Conservation (phyloP, 345 rosid genomes). For the Murraya koenigii region DNA sequence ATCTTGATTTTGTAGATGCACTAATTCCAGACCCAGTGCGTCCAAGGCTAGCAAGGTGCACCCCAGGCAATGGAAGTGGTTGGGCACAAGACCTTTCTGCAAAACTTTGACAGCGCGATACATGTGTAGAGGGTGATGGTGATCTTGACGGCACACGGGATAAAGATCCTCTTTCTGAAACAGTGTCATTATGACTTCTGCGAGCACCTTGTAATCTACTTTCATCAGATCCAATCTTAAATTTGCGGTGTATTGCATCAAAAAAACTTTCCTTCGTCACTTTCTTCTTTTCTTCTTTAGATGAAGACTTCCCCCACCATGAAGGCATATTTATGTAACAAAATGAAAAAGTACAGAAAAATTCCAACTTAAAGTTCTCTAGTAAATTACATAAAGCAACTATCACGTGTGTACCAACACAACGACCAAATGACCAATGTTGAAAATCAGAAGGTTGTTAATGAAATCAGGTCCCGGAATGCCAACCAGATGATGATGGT, state of each 20-base stretch:
- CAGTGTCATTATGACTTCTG: conserved; percentile 44
- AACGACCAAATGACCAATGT: conserved; percentile 22
- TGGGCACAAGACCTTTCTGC: conserved; percentile 68
- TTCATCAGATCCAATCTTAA: conserved; percentile 55
- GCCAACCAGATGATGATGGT: conserved; percentile 1
- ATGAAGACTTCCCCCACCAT: conserved; percentile 75
- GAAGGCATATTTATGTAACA: conserved; percentile 43
- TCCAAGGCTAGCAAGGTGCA: conserved; percentile 32
- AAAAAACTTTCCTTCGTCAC: conserved; percentile 67
- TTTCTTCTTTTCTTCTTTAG: conserved; percentile 78
- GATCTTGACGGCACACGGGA: conserved; percentile 72
- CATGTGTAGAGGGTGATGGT: conserved; percentile 68
- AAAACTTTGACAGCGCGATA: conserved; percentile 81
- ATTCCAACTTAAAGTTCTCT: conserved; percentile 20
- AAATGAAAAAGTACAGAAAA: conserved; percentile 2
- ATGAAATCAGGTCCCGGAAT: conserved; percentile 24
- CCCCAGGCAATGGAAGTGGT: conserved; percentile 80
- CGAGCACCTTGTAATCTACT: conserved; percentile 51
- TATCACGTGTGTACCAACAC: conserved; percentile 23
- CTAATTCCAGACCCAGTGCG: conserved; percentile 50
- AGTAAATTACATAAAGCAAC: conserved; percentile 15
- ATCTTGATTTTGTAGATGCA: conserved; percentile 45
- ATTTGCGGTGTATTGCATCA: conserved; percentile 58
- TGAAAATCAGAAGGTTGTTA: conserved; percentile 16
- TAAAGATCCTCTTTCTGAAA: conserved; percentile 60